phyloP scores from a whole-genome alignment of 192 early-diverging fungal species.

The Pilobolus umbonatus region DNA sequence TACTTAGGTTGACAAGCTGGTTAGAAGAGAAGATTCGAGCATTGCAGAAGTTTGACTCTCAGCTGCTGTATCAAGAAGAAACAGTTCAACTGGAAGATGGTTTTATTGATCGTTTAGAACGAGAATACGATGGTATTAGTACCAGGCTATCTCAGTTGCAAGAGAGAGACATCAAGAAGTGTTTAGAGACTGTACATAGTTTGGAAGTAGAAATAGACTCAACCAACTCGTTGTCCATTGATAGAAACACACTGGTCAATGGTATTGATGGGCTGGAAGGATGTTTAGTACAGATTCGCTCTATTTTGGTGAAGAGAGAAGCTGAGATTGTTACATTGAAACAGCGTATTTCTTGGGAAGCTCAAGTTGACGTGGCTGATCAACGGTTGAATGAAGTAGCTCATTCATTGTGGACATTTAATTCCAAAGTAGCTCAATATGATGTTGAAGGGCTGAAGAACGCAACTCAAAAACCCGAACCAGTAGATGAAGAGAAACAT shows the following conservation, averaged over 20 bases:
- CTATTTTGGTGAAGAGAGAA: slow-evolving; percentile 6
- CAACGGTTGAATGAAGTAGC: slow-evolving; percentile 10
- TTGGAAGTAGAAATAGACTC: slow-evolving; percentile 28
- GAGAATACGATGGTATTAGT: slow-evolving; percentile 23
- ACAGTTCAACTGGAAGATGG: slow-evolving; percentile 16
- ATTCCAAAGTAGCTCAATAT: slow-evolving; percentile 20
- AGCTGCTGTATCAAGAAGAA: neutral
- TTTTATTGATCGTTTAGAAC: slow-evolving; percentile 13
- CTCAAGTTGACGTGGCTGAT: neutral
- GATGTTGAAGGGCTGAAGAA: slow-evolving; percentile 5
- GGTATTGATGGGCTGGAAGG: slow-evolving; percentile 21
- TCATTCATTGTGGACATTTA: slow-evolving; percentile 23
- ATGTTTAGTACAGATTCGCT: slow-evolving; percentile 5
- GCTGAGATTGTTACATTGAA: slow-evolving; percentile 7
- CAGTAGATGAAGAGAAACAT: neutral
- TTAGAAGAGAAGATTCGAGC: slow-evolving; percentile 21
- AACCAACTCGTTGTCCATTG: slow-evolving; percentile 24
- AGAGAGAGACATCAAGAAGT: slow-evolving; percentile 20
- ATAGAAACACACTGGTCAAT: slow-evolving; percentile 20
- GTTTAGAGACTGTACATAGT: slow-evolving; percentile 13
- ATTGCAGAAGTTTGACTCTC: slow-evolving; percentile 10
- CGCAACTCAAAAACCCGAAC: neutral
- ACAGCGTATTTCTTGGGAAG: slow-evolving; percentile 19
- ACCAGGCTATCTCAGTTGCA: slow-evolving; percentile 18
- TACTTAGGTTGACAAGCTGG: slow-evolving; percentile 23